Evolutionary conservation across 2,329 filamentous ascomycete species (phyloP).

Genomic region (Neofusicoccum parvum): DNA sequence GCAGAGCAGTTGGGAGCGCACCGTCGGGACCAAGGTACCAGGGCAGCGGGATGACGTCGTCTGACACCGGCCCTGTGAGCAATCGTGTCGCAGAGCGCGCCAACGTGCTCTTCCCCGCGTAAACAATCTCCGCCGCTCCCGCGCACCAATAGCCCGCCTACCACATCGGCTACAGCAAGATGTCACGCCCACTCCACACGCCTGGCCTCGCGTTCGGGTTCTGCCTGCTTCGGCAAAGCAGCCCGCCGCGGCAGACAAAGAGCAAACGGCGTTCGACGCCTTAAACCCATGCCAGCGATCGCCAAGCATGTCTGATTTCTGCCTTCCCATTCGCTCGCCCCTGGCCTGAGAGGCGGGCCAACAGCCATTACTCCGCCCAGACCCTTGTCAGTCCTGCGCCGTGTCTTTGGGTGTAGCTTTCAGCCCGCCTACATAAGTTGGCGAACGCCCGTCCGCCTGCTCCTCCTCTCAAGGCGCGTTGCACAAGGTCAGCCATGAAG

Average conservation of each 20-base stretch:
- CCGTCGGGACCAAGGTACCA: background rate
- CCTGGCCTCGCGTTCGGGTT: background rate
- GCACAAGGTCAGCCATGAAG: background rate
- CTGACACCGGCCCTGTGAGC: slow-evolving; percentile 7
- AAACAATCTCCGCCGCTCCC: no score
- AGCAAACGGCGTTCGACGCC: background rate
- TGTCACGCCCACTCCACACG: no score
- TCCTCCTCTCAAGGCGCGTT: background rate
- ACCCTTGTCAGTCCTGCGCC: slow-evolving; percentile 4
- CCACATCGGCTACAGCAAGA: no score
- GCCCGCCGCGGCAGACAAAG: background rate
- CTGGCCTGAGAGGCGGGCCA: background rate
- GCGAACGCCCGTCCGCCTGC: background rate
- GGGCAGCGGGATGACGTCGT: slow-evolving; percentile 3
- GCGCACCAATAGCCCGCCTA: no score
- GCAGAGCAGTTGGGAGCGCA: background rate
- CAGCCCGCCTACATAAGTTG: slow-evolving; percentile 1
- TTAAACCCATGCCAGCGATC: background rate
- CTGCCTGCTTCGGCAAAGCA: background rate
- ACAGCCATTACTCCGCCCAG: background rate
- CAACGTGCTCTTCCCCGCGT: no score
- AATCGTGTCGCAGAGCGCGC: background rate
- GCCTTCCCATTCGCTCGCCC: background rate
- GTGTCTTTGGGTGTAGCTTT: slow-evolving; percentile 4
- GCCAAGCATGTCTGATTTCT: slow-evolving; percentile 13